A percentile compares a stretch with the other conserved stretches of the same genome.
phyloP scores from a whole-genome alignment of 371 early-diverging fungal species.

The Nosema muscidifuracis region DNA sequence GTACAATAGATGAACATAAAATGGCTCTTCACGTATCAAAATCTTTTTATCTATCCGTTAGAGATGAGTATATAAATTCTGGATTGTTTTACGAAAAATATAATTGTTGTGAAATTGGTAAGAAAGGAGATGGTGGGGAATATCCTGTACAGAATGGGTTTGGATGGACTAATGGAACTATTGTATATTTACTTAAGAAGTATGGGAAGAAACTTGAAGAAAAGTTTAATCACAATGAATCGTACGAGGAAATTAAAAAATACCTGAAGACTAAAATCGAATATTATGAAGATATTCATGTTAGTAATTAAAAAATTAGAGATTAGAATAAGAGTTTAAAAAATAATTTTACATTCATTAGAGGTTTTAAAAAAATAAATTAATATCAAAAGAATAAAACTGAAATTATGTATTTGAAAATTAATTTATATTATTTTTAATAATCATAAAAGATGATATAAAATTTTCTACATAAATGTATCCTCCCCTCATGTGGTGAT shows the following conservation, averaged over 20 bases:
- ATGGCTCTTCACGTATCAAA: slow-evolving; percentile 66
- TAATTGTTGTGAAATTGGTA: slow-evolving; percentile 65
- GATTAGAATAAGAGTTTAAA: no score
- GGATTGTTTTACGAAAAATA: slow-evolving; percentile 76
- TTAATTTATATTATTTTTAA: no score
- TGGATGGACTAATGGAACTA: slow-evolving; percentile 82
- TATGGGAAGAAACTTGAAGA: slow-evolving; percentile 62
- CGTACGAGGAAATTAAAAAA: slow-evolving; percentile 13
- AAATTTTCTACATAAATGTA: no score
- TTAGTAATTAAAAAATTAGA: no score
- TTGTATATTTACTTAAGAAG: slow-evolving; percentile 66
- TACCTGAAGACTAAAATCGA: not conserved
- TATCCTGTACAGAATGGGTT: slow-evolving; percentile 77
- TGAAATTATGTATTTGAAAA: no score
- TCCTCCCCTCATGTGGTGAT: no score
- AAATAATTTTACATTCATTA: no score
- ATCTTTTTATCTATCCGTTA: slow-evolving; percentile 64
- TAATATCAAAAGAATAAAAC: no score
- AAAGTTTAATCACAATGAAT: slow-evolving; percentile 4
- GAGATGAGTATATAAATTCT: slow-evolving; percentile 64
- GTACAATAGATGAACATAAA: slow-evolving; percentile 27
- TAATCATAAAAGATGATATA: no score
- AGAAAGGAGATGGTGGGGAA: slow-evolving; percentile 73
- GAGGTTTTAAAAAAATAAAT: no score
- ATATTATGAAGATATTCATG: not conserved